Conservation (phyloP, 192 early-diverging fungal genomes). For the Backusella australiensis region DNA sequence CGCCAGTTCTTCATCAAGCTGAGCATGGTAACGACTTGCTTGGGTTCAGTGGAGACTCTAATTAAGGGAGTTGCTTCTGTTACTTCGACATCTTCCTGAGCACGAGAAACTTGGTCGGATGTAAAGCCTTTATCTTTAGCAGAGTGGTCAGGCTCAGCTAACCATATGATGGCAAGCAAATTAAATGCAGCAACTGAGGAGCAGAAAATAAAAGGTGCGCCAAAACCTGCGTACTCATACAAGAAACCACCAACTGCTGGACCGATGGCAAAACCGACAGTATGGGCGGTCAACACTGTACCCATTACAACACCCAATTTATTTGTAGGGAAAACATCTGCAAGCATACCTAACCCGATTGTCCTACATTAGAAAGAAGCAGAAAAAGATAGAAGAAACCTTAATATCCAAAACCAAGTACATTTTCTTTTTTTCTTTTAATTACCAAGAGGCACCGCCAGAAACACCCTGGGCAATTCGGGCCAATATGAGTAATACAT, state of each 20-base stretch:
- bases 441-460: constrained; percentile 69
- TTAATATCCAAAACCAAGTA: not conserved
- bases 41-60: not conserved
- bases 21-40: constrained; percentile 38
- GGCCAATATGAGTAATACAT: constrained; percentile 64
- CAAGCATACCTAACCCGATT: constrained; percentile 68
- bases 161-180: constrained; percentile 57
- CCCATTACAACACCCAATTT: constrained; percentile 73
- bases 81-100: constrained; percentile 15
- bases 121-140: not conserved
- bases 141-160: constrained; percentile 54
- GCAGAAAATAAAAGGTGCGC: constrained; percentile 69
- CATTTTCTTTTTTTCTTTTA: not conserved
- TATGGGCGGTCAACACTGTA: constrained; percentile 61
- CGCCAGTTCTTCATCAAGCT: constrained; percentile 45
- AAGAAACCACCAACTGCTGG: constrained; percentile 66
- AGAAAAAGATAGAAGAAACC: not conserved
- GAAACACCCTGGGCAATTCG: constrained; percentile 71
- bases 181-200: constrained; percentile 57
- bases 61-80: not conserved
- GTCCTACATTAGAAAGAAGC: constrained; percentile 39
- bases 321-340: constrained; percentile 65
- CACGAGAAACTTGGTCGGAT: not conserved
- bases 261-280: constrained; percentile 68
- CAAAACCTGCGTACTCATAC: constrained; percentile 62